Base-by-base conservation (phyloP, 148 eudicot genomes). In the Chenopodium album region DNA sequence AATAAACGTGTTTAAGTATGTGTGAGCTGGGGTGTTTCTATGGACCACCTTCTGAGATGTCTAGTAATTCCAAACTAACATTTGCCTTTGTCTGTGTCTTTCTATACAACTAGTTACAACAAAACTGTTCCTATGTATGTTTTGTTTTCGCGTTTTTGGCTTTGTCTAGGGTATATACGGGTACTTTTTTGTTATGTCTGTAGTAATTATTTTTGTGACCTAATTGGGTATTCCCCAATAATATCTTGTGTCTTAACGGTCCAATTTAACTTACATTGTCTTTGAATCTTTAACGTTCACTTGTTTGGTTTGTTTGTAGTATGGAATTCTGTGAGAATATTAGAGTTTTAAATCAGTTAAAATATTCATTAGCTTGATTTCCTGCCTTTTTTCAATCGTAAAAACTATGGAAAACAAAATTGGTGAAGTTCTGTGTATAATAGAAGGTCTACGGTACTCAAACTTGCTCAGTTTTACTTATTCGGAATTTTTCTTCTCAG, bases 41-140 rank as follows among this genome's bases (percentile, higher is more conserved):
- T 80, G 80, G 86, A 84, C 83, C 86, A 71, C 86, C 28, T 48
- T 63, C 2, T 75, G 59, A 52, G 68, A 32, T 71, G 75, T 7
- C 26, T 9, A 63, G 76, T 80, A 77, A 52, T 26, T 81, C 64
- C 78, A 80, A 84, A 62, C 13, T 26, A 50, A 65, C 16, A 52
- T n/a, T 71, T 84, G 81, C 80, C 48, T 20, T 65, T 65, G 64
- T 65, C 73, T 80, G 20, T 50, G 3, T 71, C 80, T 75, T 22
- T 77, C 73, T 72, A 44, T 41, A 65, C 34, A 29, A 59, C 44
- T 26, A 41, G 52, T 73, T 80, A 63, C 32, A 14, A 28, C 60
- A 26, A 81, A 20, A 34, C 34, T 64, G 2, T 26, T n/a, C 29
- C 16, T 44, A 6, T 9, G 10, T 17, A 19, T 41, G 10, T 41